These are phyloP conservation scores for Dothidotthia symphoricarpi DNA, from an alignment of 2,329 filamentous ascomycete genomes.

Conservation along the genomic window DNA sequence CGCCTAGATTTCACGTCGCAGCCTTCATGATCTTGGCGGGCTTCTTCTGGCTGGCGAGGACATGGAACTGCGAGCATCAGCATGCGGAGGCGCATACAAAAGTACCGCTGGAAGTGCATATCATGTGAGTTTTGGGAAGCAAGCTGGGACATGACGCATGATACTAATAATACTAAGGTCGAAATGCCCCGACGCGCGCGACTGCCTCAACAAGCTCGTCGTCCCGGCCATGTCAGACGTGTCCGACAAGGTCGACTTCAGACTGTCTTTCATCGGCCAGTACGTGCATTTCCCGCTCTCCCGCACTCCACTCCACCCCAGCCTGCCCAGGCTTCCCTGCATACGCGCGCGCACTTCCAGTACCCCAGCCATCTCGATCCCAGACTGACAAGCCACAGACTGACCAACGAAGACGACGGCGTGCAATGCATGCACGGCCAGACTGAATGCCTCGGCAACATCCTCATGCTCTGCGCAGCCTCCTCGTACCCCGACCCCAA, in stretches of 20 bases:
- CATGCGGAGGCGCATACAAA: conserved; percentile 30
- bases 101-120: conserved; percentile 87
- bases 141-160: neutral
- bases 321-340: neutral
- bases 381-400: conserved; percentile 39
- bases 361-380: neutral
- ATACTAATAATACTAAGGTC: conserved; percentile 25
- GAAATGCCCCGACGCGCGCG: conserved; percentile 88
- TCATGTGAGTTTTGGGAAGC: conserved; percentile 60
- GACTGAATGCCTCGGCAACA: conserved; percentile 88
- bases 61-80: conserved; percentile 28
- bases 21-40: conserved; percentile 28
- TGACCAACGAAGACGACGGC: conserved; percentile 72
- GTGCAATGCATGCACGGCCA: conserved; percentile 88
- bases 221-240: conserved; percentile 83
- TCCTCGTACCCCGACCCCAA: conserved; percentile 81
- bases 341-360: too few relatives aligned
- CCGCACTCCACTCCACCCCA: neutral
- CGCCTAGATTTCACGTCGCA: conserved; percentile 25
- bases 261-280: conserved; percentile 83
- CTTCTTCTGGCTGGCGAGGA: conserved; percentile 33
- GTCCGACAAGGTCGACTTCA: conserved; percentile 84
- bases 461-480: conserved; percentile 87
- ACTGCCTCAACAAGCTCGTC: conserved; percentile 77
- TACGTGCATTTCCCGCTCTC: conserved; percentile 42